phyloP scores from a whole-genome alignment of 1,139 yeast genomes.

The Pichia sp. region DNA sequence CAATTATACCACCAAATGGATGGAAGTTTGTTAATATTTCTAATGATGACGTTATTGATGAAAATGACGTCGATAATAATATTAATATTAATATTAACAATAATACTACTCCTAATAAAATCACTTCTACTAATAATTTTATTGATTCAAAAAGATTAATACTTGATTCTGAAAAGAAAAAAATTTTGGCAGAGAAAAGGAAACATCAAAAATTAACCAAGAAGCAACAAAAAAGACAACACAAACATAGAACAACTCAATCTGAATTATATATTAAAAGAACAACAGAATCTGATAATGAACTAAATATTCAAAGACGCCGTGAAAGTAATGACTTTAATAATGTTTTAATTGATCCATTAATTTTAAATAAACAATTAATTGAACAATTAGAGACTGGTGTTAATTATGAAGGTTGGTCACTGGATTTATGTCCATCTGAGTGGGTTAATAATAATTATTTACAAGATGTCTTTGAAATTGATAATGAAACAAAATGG shows the following conservation, averaged over 20 bases:
- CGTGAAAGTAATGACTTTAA: constrained; percentile 14
- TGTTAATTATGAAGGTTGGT: constrained; percentile 42
- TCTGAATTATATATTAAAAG: constrained; percentile 5
- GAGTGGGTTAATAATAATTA: constrained; percentile 51
- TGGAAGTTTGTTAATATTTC: constrained; percentile 43
- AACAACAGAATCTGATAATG: neutral
- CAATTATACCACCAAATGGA: constrained; percentile 47
- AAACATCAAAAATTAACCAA: constrained; percentile 6
- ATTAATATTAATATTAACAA: neutral
- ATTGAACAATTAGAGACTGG: constrained; percentile 13
- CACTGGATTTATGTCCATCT: constrained; percentile 50
- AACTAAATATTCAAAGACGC: constrained; percentile 8
- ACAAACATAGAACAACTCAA: neutral
- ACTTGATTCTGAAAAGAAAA: constrained; percentile 14
- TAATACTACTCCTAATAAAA: neutral
- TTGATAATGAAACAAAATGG: constrained; percentile 72
- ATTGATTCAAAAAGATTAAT: constrained; percentile 2
- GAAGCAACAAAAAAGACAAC: constrained; percentile 1
- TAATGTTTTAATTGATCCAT: constrained; percentile 13
- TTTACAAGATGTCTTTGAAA: constrained; percentile 46
- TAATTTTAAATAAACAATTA: constrained; percentile 5
- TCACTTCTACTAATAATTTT: neutral
- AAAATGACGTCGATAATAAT: neutral
- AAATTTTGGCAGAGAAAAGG: constrained; percentile 8
- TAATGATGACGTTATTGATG: neutral